Conservation (phyloP, 1,284 basidiomycete species). For the Peniophora sp. region DNA sequence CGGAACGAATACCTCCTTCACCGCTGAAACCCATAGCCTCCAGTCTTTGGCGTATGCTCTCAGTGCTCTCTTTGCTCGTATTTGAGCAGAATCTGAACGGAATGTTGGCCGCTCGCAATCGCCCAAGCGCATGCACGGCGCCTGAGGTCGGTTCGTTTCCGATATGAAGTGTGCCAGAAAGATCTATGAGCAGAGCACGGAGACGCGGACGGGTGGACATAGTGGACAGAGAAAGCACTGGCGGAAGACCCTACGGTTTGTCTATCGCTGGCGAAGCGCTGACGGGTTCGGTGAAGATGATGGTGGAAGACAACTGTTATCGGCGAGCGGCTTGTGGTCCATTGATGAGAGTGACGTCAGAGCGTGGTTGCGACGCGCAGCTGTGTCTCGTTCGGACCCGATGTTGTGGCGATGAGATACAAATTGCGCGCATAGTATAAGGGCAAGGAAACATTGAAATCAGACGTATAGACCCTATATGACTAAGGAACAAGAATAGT, state of each 20-base stretch:
- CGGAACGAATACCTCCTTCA: conserved; percentile 21
- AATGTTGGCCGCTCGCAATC: conserved; percentile 35
- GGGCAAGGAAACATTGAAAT: too few relatives aligned
- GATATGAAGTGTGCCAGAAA: conserved; percentile 63
- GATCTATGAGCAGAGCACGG: conserved; percentile 53
- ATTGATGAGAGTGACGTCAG: too few relatives aligned
- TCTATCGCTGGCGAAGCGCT: too few relatives aligned
- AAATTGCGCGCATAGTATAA: too few relatives aligned
- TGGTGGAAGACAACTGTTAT: too few relatives aligned
- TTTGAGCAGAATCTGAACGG: conserved; percentile 62
- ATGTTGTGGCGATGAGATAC: too few relatives aligned
- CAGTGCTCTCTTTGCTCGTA: conserved; percentile 48
- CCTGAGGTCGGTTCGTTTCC: conserved; percentile 40
- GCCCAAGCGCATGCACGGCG: conserved; percentile 43
- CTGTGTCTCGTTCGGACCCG: too few relatives aligned
- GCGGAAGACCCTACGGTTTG: too few relatives aligned
- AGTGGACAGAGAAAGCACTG: background rate
- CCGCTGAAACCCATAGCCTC: conserved; percentile 37
- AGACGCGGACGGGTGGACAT: conserved; percentile 25
- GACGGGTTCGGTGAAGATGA: background rate
- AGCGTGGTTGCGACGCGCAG: too few relatives aligned
- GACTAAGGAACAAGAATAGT: conserved; percentile 4
- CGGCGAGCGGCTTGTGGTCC: too few relatives aligned
- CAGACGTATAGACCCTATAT: too few relatives aligned
- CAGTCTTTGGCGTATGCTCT: conserved; percentile 33